These are phyloP conservation scores for Fusarium foetens DNA, from an alignment of 2,329 filamentous ascomycete genomes.

Conservation along the genomic window DNA sequence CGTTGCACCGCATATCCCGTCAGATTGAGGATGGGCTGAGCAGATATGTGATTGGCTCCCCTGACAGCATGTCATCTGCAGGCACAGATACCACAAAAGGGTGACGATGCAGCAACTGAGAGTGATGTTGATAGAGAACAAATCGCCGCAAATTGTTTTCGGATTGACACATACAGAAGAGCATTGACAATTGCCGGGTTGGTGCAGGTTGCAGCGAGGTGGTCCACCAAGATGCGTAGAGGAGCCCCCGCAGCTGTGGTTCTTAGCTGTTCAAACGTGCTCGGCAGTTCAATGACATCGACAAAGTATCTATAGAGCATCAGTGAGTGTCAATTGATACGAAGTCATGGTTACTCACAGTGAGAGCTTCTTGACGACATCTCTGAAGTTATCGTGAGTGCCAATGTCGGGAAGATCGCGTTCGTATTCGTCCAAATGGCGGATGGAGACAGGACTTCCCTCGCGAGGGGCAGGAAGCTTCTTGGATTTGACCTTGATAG, in stretches of 20 bases:
- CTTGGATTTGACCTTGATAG: conserved; percentile 51
- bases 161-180: conserved; percentile 67
- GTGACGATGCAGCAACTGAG: background rate
- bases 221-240: conserved; percentile 68
- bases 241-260: conserved; percentile 71
- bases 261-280: conserved; percentile 78
- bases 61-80: conserved; percentile 13
- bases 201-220: conserved; percentile 70
- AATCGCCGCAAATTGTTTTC: background rate
- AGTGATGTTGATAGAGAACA: background rate
- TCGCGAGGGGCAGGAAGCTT: conserved; percentile 49
- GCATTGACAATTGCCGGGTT: conserved; percentile 79
- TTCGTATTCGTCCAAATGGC: conserved; percentile 46
- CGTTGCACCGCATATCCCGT: conserved; percentile 15
- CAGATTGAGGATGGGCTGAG: conserved; percentile 6
- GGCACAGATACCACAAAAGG: conserved; percentile 9
- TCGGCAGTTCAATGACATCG: conserved; percentile 70
- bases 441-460: conserved; percentile 49
- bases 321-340: background rate
- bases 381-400: conserved; percentile 68
- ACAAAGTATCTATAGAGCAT: conserved; percentile 65
- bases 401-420: conserved; percentile 65
- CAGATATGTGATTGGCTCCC: conserved; percentile 24
- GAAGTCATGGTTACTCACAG: conserved; percentile 53
- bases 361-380: conserved; percentile 74